Conservation (phyloP, 2,329 filamentous ascomycete genomes). For the Claviceps sp. region DNA sequence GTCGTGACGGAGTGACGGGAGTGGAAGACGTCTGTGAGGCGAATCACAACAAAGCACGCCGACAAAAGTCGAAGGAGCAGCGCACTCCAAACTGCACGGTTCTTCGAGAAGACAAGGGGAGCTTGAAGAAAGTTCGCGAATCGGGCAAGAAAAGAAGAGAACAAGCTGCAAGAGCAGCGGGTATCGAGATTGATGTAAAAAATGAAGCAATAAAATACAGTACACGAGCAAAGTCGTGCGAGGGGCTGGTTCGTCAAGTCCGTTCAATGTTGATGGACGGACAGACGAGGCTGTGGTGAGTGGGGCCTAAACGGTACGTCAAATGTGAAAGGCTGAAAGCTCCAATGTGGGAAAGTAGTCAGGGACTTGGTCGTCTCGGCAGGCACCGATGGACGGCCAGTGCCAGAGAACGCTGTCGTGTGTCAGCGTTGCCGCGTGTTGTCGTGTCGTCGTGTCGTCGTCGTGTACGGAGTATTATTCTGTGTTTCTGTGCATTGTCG, state of each 20-base stretch:
- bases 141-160: not conserved
- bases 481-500: not conserved
- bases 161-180: not conserved
- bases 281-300: not conserved
- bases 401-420: not conserved
- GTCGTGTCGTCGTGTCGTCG: not conserved
- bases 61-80: not conserved
- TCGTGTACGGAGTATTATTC: not conserved
- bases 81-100: not conserved
- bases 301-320: not conserved
- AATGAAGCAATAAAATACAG: conserved; percentile 5
- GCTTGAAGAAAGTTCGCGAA: not conserved
- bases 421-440: not conserved
- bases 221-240: conserved; percentile 2
- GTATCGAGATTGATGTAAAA: not conserved
- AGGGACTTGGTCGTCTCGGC: not conserved
- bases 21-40: not conserved
- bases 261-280: not conserved
- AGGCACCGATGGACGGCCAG: not conserved
- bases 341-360: not conserved
- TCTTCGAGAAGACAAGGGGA: not conserved
- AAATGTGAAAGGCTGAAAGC: not conserved
- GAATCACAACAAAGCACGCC: not conserved
- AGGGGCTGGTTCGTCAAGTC: not conserved
- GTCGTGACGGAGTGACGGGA: no score